Evolutionary conservation across 306 rosid genomes (phyloP).

Genomic region (Benincasa hispida): DNA sequence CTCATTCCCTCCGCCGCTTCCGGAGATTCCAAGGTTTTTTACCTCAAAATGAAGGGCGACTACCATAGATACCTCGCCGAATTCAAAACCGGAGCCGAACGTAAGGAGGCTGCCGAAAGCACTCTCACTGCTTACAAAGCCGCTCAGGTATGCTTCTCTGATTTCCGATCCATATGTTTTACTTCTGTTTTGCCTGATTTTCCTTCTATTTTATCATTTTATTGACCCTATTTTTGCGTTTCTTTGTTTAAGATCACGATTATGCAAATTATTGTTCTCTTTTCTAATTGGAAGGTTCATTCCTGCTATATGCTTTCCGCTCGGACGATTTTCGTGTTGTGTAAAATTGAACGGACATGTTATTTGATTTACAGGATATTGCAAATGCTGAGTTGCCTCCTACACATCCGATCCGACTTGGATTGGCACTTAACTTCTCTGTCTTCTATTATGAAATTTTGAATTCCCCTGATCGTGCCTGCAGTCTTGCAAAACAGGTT

Average conservation of each 20-base stretch:
- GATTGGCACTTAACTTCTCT: constrained; percentile 93
- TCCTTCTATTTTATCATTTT: not conserved
- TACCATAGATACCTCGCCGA: constrained; percentile 95
- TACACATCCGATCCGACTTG: constrained; percentile 97
- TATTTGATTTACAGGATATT: constrained; percentile 51
- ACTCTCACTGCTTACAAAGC: constrained; percentile 93
- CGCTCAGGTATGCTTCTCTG: constrained; percentile 55
- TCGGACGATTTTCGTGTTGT: not conserved
- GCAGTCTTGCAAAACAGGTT: constrained; percentile 99
- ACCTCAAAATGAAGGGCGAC: constrained; percentile 98
- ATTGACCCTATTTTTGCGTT: not conserved
- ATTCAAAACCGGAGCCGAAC: constrained; percentile 91
- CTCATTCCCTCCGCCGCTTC: constrained; percentile 81
- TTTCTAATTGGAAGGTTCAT: not conserved
- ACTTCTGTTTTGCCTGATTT: not conserved
- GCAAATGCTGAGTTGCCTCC: constrained; percentile 89
- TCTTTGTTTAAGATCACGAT: not conserved
- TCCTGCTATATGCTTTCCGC: not conserved
- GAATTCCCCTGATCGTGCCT: constrained; percentile 97
- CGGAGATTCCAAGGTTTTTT: constrained; percentile 96
- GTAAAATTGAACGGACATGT: not conserved
- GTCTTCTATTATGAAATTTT: constrained; percentile 92
- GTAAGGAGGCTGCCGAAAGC: constrained; percentile 97
- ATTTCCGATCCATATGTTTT: not conserved
- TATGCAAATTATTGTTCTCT: not conserved